Base-by-base conservation (phyloP, 768 basidiomycete species). In the Ephemerocybe angulata region DNA sequence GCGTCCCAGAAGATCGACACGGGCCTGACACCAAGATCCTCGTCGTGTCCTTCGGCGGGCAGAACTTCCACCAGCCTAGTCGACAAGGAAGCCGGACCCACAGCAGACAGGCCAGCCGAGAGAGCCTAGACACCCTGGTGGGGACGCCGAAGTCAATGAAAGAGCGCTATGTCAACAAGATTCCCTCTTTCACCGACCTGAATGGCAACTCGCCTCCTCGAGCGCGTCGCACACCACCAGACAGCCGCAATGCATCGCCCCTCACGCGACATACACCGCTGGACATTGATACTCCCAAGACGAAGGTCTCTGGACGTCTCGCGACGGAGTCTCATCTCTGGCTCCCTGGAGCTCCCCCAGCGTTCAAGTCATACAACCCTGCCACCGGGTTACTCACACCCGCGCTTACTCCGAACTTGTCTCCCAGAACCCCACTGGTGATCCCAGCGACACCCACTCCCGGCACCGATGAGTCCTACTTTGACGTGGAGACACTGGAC, bases 41-140 rank as follows among this genome's bases (percentile, higher is more conserved):
- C 25, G 71, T 91, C 25, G 87, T 92, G 6, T 90, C 88, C 1
- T 92, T 92, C 62, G 89, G 89, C 15, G 89, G 89, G 0, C 89
- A 92, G 61, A 72, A 84, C 7, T 85, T 91, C 66, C 80, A 78
- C 52, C 76, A 75, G 49, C 84, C 85, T 3, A 77, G 54, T n/a
- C 24, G 48, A 40, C 58, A 68, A 0, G 68, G 69, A 4, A 81
- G 80, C 61, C 66, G 72, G 43, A 58, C 50, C 25, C 65, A 58
- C 21, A 75, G 70, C 53, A 61, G 67, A 17, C 60, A 58, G 41
- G 37, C 58, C 6, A 72, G 70, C 49, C 65, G 63, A 24, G 64
- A 63, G 49, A 49, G 51, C 33, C 47, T 65, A 11, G 15, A 55
- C 0, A 49, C 54, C 28, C 37, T 25, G 13, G 21, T 22, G 40